Evolutionary conservation across 2,329 filamentous ascomycete species (phyloP), one percentile per base, ranked within the genome.

Genomic region (Purpureocillium takamizusanense): DNA sequence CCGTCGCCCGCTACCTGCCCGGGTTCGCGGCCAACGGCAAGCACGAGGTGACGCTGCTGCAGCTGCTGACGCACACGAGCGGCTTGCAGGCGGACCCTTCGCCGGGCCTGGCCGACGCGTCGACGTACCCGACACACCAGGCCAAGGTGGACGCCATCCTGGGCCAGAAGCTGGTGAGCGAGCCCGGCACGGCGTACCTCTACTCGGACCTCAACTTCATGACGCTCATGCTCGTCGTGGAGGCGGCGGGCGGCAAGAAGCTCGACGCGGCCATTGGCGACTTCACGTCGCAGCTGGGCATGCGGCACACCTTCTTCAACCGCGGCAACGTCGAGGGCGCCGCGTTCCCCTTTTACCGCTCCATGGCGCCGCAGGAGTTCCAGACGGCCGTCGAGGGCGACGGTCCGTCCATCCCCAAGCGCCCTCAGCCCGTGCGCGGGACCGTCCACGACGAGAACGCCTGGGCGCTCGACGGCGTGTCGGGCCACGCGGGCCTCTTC

Each of bases 401-500:
- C 5, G 51, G 54, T 4, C 39, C 49, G 6, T 35, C 30, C 3
- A 57, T 58, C 37, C 60, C 60, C 4, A 37, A 52, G 15, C 50
- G 60, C 9, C 58, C 59, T 1, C 59, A 63, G 36, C 59, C 59
- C 1, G 56, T 63, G 7, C 57, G 56, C 3, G 59, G 60, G 4
- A 61, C 56, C 4, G 60, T 63, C 27, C 55, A 55, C 44, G 56
- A 61, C 40, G 58, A 61, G 40, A 61, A 61, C 29, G 51, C 58
- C 13, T 61, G 55, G 55, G 43, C 52, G 12, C 44, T 61, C 4
- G 40, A 48, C 30, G 58, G 58, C 10, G 54, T 61, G 7, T 54
- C 55, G 7, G 58, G 58, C 16, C 58, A 61, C 36, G 58, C 58
- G 1, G 58, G 58, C 2, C 45, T 61, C 7, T 61, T 61, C 41